Base-by-base conservation (phyloP, 164 flowering plant genomes). In the Pachysandra terminalis region DNA sequence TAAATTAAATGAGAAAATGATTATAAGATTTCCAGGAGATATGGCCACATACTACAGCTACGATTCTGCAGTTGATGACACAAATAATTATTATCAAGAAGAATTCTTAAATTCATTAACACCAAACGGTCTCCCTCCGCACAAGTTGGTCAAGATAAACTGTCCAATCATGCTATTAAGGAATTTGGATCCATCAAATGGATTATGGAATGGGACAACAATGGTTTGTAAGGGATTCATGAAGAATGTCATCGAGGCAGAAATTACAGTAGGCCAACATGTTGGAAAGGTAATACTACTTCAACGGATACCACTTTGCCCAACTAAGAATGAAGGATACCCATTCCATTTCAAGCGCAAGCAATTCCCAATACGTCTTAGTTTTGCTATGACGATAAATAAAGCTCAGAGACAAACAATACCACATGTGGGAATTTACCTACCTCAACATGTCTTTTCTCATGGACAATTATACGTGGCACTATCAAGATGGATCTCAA, bases 351-450 rank as follows among this genome's bases (percentile, higher is more conserved):
- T 64, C 27, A 64, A 64, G 23, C 19, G 67, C 7, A 27, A 27
- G 23, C 57, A 64, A 64, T 64, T 48, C 25, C n/a, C 41, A 23
- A 19, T 64, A 22, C 32, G 14, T 14, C 13, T 64, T 1, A 13
- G 53, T 2, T 51, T 48, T 64, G 67, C 67, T 17, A 64, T 64
- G 57, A 64, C 37, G 22, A 64, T 49, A 26, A 52, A 64, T 53
- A 52, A 59, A n/a, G 41, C 24, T 13, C 24, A 54, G 17, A 19
- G 57, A n/a, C 24, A 32, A 32, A 32, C 3, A 32, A 32, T 32
- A 32, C 37, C 37, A 32, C 37, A 32, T 32, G 37, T 32, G 37
- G 37, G 37, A 32, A 32, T 32, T 32, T 32, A 32, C 7, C 37
- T 32, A 32, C 37, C 37, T 32, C 37, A 32, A 32, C 37, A 32